Evolutionary conservation across 2,329 filamentous ascomycete genomes (phyloP).

Genomic region (Chrysoporthe austroafricana): DNA sequence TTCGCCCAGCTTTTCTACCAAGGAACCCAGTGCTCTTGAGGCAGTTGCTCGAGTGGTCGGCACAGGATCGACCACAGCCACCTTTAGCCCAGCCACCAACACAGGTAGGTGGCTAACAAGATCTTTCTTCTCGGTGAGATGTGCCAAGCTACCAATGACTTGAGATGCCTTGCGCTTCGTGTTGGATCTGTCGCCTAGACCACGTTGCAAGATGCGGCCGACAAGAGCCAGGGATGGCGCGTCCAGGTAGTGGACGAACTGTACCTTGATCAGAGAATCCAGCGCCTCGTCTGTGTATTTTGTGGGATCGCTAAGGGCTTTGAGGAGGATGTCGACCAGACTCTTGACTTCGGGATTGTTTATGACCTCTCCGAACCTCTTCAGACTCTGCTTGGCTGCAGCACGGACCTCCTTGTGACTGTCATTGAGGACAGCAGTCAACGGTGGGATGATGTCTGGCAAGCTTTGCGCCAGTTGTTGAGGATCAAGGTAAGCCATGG

Average conservation of each 20-base stretch:
- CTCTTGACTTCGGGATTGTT: constrained; percentile 96
- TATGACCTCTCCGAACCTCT: constrained; percentile 98
- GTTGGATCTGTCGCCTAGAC: constrained; percentile 84
- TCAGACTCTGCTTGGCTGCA: constrained; percentile 92
- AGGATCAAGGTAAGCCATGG: constrained; percentile 98
- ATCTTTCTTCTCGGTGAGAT: constrained; percentile 95
- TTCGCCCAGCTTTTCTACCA: constrained; percentile 98
- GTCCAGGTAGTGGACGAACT: constrained; percentile 97
- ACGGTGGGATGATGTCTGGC: constrained; percentile 93
- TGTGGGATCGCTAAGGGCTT: constrained; percentile 94
- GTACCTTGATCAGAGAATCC: constrained; percentile 95
- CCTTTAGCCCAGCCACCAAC: constrained; percentile 84
- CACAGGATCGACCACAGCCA: constrained; percentile 92
- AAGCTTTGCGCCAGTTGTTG: constrained; percentile 90
- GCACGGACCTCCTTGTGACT: constrained; percentile 95
- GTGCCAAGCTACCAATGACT: constrained; percentile 96
- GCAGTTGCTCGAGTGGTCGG: constrained; percentile 95
- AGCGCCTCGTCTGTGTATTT: constrained; percentile 96
- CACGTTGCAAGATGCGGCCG: constrained; percentile 92
- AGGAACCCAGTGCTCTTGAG: constrained; percentile 90
- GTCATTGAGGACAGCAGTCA: constrained; percentile 93
- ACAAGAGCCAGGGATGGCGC: constrained; percentile 93
- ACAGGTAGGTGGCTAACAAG: constrained; percentile 89
- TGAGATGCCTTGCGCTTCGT: constrained; percentile 97
- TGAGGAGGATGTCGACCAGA: constrained; percentile 87